Base-by-base conservation (phyloP, 106 monocot species). In the Apostasia shenzhenica region DNA sequence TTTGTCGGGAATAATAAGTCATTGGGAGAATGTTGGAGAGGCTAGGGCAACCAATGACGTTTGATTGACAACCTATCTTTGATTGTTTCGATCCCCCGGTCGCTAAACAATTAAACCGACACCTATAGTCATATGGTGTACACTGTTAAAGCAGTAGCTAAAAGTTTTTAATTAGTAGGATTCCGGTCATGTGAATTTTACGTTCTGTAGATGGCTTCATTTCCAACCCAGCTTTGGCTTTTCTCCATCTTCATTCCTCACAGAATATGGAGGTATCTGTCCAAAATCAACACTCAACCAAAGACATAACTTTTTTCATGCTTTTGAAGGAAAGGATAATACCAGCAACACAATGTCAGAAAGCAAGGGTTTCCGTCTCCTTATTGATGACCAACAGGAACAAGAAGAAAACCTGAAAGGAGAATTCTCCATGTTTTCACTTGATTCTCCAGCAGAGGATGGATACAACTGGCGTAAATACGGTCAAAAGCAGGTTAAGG, bases 381-480 rank as follows among this genome's bases (percentile, higher is more conserved):
- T 80, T 10, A 66, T 64, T 44, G 77, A 85, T 43, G 86, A 75
- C 62, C 77, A 75, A 68, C 63, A 62, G 11, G 78, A 78, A 11
- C 69, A 47, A n/a, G 89, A 80, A 74, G 70, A 48, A 45, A 84
- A 76, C 8, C 81, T 68, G 13, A 84, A 76, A 73, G 89, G 66
- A 55, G 86, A 89, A 3, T 53, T 68, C 26, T 82, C 80, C 41
- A 82, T 79, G 0, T 45, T 48, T 2, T 51, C 73, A 44, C 42
- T 72, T 61, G 59, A 69, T 39, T 66, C 74, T 50, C 83, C 75
- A 45, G 82, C 81, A n/a, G 87, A 90, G 61, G 95, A 89, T 75
- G 89, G 92, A 38, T 95, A 83, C 63, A 95, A 89, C 61, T 95
- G 95, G 95, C 82, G 95, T 59, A 95, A 92, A 55, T 95, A 95